Evolutionary conservation across 2,329 filamentous ascomycete species (phyloP), one percentile per base, ranked within the genome.

Genomic region (Trichoderma citrinoviride): DNA sequence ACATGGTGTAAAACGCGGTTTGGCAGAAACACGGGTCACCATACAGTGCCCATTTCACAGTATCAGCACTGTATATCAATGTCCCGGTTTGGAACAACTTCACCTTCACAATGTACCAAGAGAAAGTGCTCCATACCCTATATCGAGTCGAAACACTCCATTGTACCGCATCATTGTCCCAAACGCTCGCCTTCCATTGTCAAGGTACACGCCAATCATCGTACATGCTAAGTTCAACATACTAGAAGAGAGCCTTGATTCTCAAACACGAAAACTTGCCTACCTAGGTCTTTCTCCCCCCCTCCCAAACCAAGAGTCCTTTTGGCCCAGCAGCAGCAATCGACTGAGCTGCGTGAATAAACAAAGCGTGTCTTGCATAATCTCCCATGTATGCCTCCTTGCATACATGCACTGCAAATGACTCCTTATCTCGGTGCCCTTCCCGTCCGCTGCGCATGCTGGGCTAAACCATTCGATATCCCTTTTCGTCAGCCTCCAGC

Each of bases 201-300:
- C n/a, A 14, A 37, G n/a, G n/a, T 37, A 44, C 40, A 41, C 19
- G 21, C 27, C 15, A 23, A 41, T 61, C 58, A 54, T 62, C 47
- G 43, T 62, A 62, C 60, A 54, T 37, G 60, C 60, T 62, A 46
- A 62, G 5, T 62, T 62, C 60, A 54, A 54, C 53, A 61, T 44
- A 41, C 46, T 21, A 54, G 53, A 37, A 62, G 37, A 61, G 47
- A 62, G 49, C 60, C 49, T 62, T 62, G 60, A 50, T 62, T 62
- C 60, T 61, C 49, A 44, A 57, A 62, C 60, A 41, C 40, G 40
- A 54, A 53, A 62, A 62, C 60, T 54, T 53, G 60, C 60, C 49
- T 46, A 54, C 60, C 49, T 54, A n/a, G 43, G 33, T 37, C 33
- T 37, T 14, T 37, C 33, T 14, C 12, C 33, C 40, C n/a, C 58